Base-by-base conservation (phyloP, 352 stramenopile species). In the Blastocystis hominis region DNA sequence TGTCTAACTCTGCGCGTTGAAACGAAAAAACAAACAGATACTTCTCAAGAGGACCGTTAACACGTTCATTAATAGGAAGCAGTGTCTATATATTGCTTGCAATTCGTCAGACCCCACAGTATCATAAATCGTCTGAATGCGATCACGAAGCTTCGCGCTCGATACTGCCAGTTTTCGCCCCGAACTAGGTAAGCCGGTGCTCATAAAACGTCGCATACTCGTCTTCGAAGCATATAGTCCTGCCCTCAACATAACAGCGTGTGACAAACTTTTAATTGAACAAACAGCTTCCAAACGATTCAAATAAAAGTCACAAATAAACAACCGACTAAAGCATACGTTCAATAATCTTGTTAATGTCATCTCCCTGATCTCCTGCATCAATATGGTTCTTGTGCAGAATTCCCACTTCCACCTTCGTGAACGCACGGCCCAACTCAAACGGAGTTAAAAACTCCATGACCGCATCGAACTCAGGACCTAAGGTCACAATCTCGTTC, bases 301-400 rank as follows among this genome's bases (percentile, higher is more conserved):
- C n/a, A 46, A 68, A 77, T 46, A 80, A 36, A 15, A 59, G 24
- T 17, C 40, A 68, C 30, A 56, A 75, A 54, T 75, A 86, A 46
- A 68, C 9, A 80, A 24, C 30, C 17, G 30, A 66, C 63, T 86
- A 86, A 76, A 86, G 63, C 76, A 86, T 86, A 59, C 55, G 6
- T 44, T 59, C 34, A 59, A 86, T 86, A 56, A 86, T 72, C 13
- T 86, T 46, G 40, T 86, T 86, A 42, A 86, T 86, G 13, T 75
- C 68, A 13, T 86, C 76, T 86, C 76, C 76, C 63, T 76, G 63
- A 47, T 86, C 36, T 36, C 76, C 76, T 20, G 24, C n/a, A 30
- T 72, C 34, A 13, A 70, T 3, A 7, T 56, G 38, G 44, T 86
- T 86, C 17, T 86, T 72, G 53, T 86, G 76, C 10, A 86, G 61